Conservation (phyloP, 164 flowering plant genomes). For the Taxillus chinensis region DNA sequence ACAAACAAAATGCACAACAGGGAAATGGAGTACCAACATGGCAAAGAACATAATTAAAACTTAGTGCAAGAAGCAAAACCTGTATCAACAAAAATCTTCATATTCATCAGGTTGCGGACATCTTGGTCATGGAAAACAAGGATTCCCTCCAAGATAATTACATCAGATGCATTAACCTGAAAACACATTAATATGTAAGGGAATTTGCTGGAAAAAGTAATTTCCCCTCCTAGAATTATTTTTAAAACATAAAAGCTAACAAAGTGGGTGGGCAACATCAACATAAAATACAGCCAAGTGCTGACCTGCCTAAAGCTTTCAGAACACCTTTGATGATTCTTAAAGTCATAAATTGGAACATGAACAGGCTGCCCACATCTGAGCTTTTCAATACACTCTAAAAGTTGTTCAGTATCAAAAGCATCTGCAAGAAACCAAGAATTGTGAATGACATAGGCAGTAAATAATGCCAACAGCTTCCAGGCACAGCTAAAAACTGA, state of each 20-base stretch:
- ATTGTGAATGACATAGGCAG: background rate
- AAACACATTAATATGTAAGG: background rate
- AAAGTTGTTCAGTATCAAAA: slow-evolving; percentile 86
- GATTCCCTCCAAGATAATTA: slow-evolving; percentile 91
- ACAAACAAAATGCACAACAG: background rate
- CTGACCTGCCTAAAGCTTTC: slow-evolving; percentile 80
- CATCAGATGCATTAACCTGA: slow-evolving; percentile 96
- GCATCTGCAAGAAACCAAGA: slow-evolving; percentile 56
- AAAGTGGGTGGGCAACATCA: background rate
- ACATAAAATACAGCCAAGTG: background rate
- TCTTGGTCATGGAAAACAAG: slow-evolving; percentile 84
- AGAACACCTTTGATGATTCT: slow-evolving; percentile 64
- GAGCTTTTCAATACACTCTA: slow-evolving; percentile 66
- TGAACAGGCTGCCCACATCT: slow-evolving; percentile 68
- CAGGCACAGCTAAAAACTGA: no score
- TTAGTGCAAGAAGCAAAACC: slow-evolving; percentile 27
- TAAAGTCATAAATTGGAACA: slow-evolving; percentile 91
- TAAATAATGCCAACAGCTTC: no score
- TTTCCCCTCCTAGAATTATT: background rate
- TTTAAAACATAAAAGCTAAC: background rate
- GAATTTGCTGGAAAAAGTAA: background rate
- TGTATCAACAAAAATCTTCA: slow-evolving; percentile 97
- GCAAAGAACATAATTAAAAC: no score
- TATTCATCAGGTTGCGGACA: slow-evolving; percentile 81
- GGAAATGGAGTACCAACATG: no score